Evolutionary conservation across 768 basidiomycete genomes (phyloP), one percentile per base, ranked within the genome.

Genomic region (Leucosporidium yakuticum): DNA sequence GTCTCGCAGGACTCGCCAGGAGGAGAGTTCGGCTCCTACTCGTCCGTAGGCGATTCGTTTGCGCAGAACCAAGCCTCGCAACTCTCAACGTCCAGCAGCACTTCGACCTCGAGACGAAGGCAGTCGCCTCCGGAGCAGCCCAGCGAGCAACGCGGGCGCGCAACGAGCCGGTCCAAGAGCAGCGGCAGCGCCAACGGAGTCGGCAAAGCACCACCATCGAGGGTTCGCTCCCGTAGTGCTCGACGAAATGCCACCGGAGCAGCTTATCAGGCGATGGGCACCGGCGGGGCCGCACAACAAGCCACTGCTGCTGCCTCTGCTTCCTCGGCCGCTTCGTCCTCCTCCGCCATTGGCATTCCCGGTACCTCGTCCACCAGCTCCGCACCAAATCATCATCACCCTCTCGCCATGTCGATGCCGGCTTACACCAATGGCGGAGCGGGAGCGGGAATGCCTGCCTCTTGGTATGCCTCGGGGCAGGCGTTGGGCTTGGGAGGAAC

Each of bases 281-380:
- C 87, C 83, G 60, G 86, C 84, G 50, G 81, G 80, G 58, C 77
- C 77, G 57, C 76, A 77, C 62, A 76, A 36, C 57, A 39, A 23
- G 23, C 25, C 25, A 73, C 64, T 56, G 87, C 0, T 85, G 86
- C 71, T 86, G 87, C 15, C 89, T 90, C 76, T 80, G 88, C 61
- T 89, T 89, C 73, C 88, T 86, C 12, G n/a, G n/a, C n/a, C n/a
- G n/a, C n/a, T n/a, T 44, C 50, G 9, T 51, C 74, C 64, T 54
- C 87, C 0, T 85, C 86, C 71, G 87, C 87, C 15, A 89, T 90
- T 76, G 80, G 88, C 60, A 89, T 89, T 73, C 88, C 87, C 11
- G 39, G 39, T 44, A 8, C 39, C 2, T 44, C 39, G 8, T 79
- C 82, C 25, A 77, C 80, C 72, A 74, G 80, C 82, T 51, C 81